phyloP scores from a whole-genome alignment of 2,329 filamentous ascomycete genomes.

The Aureobasidium melanogenum region DNA sequence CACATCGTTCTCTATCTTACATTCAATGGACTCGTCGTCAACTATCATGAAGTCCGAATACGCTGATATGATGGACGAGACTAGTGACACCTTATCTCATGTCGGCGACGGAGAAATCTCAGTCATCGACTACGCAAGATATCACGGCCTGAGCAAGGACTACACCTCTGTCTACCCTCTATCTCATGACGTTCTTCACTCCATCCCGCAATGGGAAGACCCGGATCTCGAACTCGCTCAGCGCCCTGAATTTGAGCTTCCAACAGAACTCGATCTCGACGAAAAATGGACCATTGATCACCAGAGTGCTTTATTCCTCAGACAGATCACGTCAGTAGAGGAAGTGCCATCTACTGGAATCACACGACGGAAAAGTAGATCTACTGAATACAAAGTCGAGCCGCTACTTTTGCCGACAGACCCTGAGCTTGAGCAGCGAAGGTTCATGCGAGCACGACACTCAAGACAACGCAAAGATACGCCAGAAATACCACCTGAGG shows the following conservation, averaged over 20 bases:
- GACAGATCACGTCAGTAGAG: not conserved
- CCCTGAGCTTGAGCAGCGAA: slow-evolving; percentile 32
- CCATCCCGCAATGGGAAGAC: slow-evolving; percentile 11
- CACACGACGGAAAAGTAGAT: not conserved
- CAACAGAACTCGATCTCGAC: slow-evolving; percentile 23
- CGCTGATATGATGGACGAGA: not conserved
- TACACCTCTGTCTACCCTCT: slow-evolving; percentile 25
- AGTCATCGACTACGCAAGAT: slow-evolving; percentile 40
- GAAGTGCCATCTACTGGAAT: not conserved
- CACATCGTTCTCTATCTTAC: not conserved
- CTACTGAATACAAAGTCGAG: slow-evolving; percentile 29
- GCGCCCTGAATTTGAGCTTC: slow-evolving; percentile 16
- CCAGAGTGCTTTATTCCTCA: slow-evolving; percentile 19
- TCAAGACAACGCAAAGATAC: not conserved
- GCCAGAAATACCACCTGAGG: slow-evolving; percentile 27
- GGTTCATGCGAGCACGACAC: slow-evolving; percentile 22
- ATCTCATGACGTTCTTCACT: slow-evolving; percentile 13
- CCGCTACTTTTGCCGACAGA: slow-evolving; percentile 34
- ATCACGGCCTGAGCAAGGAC: slow-evolving; percentile 33
- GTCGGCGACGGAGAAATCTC: slow-evolving; percentile 24
- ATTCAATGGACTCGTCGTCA: not conserved
- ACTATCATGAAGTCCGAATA: not conserved
- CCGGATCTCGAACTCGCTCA: slow-evolving; percentile 19
- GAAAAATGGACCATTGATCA: slow-evolving; percentile 21
- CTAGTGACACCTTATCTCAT: not conserved